These are phyloP conservation scores for Andrographis paniculata DNA, from an alignment of 305 asterid genomes.

Conservation along the genomic window DNA sequence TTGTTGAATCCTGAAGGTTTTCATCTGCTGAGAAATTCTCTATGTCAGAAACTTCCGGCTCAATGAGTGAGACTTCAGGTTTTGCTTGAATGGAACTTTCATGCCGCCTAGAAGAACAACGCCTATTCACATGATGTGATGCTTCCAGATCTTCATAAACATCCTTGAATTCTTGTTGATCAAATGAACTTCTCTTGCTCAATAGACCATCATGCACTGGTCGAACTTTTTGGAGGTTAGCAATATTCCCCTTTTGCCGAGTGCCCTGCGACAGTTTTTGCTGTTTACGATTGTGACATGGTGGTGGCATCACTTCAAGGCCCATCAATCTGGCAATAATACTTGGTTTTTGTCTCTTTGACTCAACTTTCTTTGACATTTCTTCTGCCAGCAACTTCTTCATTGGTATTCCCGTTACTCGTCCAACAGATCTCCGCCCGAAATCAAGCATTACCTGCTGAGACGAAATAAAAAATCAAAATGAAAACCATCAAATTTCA, in stretches of 20 bases:
- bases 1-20: slow-evolving; percentile 39
- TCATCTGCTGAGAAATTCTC: slow-evolving; percentile 38
- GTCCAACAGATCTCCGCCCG: slow-evolving; percentile 37
- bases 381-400: slow-evolving; percentile 74
- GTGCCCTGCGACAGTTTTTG: slow-evolving; percentile 36
- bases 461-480: slow-evolving; percentile 14
- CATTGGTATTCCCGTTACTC: slow-evolving; percentile 47
- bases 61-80: slow-evolving; percentile 28
- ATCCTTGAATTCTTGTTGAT: slow-evolving; percentile 63
- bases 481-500: too few species aligned
- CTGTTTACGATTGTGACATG: slow-evolving; percentile 41
- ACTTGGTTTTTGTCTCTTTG: slow-evolving; percentile 49
- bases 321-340: slow-evolving; percentile 83
- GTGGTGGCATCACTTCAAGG: slow-evolving; percentile 70
- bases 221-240: slow-evolving; percentile 19
- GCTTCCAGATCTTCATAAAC: slow-evolving; percentile 87
- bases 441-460: slow-evolving; percentile 41
- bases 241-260: slow-evolving; percentile 26
- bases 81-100: slow-evolving; percentile 39
- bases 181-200: slow-evolving; percentile 35
- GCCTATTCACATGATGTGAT: slow-evolving; percentile 47
- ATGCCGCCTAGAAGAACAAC: slow-evolving; percentile 56
- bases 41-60: slow-evolving; percentile 16
- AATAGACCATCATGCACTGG: slow-evolving; percentile 26
- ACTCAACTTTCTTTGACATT: slow-evolving; percentile 56